These are phyloP conservation scores for Calocybe indica DNA, from an alignment of 768 basidiomycete genomes.

Conservation along the genomic window DNA sequence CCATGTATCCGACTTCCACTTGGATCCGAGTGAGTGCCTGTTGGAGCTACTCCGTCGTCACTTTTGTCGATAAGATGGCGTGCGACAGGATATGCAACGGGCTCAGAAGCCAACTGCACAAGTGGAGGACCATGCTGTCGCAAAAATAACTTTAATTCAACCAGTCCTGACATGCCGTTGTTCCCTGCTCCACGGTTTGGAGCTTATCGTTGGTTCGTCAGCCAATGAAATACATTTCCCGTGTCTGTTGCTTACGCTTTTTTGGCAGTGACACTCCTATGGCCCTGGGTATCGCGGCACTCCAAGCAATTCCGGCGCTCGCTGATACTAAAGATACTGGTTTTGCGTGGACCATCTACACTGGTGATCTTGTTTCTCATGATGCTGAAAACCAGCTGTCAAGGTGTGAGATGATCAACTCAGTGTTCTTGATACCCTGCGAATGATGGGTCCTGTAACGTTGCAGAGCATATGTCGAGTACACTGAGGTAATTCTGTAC, in stretches of 20 bases:
- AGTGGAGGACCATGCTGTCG: constrained; percentile 58
- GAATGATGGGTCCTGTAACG: neutral
- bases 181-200: constrained; percentile 67
- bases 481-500: constrained; percentile 47
- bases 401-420: constrained; percentile 30
- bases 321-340: constrained; percentile 54
- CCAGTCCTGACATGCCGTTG: constrained; percentile 44
- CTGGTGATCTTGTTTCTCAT: constrained; percentile 72
- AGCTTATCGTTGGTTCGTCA: constrained; percentile 47
- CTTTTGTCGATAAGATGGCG: neutral
- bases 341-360: constrained; percentile 63
- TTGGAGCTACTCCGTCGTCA: no score
- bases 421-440: neutral
- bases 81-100: constrained; percentile 54
- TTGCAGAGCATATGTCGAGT: constrained; percentile 49
- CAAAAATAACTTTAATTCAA: constrained; percentile 38
- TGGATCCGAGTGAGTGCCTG: constrained; percentile 53
- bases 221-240: neutral
- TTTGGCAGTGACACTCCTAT: constrained; percentile 53
- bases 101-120: constrained; percentile 70
- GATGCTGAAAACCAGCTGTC: constrained; percentile 61
- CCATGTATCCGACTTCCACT: constrained; percentile 73
- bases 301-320: constrained; percentile 63
- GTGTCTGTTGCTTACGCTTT: no score
- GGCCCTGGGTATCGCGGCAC: constrained; percentile 50